Evolutionary conservation across 768 basidiomycete species (phyloP), one percentile per base, ranked within the genome.

Genomic region (Cystoderma amianthinum): DNA sequence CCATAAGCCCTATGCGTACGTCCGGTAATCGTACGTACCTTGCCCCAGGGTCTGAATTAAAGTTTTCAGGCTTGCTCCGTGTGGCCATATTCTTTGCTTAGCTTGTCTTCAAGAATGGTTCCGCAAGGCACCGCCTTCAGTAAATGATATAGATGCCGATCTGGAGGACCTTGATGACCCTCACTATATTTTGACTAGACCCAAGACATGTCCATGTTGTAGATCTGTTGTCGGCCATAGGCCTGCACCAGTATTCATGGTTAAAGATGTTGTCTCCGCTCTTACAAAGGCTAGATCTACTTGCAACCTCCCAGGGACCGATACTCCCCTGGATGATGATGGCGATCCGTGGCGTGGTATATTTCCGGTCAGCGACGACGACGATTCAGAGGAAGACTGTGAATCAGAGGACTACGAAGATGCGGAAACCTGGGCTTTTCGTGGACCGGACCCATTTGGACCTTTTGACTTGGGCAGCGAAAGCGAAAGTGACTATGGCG

Each of bases 51-150:
- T 12, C 35, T 11, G 25, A 32, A 10, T 36, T 49, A 44, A 17
- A 48, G 36, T 49, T 15, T 30, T 12, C 39, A 85, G 85, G 2
- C 66, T 87, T 33, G 72, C 82, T 1, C 85, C 85, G 0, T 88
- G 85, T 50, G 85, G 85, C 1, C 85, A 88, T 48, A 71, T 84
- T n/a, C 64, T 84, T n/a, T 88, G 85, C 43, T 68, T 82, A 19
- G 49, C 52, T 2, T 88, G 85, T 49, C 72, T 88, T 6, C 80
- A 84, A 57, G 77, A 80, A 49, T 88, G 85, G 85, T 88, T 88
- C 61, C 73, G 76, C 44, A 72, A 76, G 39, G 82, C 83, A 2
- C 83, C 84, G 2, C 60, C 65, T 0, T 46, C 50, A 10, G 45
- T 54, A 3, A 67, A 71, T 16, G 68, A 68, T 39, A 53, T 58